Conservation (phyloP, 495 filamentous ascomycete species). For the Penicillium tannophilum region DNA sequence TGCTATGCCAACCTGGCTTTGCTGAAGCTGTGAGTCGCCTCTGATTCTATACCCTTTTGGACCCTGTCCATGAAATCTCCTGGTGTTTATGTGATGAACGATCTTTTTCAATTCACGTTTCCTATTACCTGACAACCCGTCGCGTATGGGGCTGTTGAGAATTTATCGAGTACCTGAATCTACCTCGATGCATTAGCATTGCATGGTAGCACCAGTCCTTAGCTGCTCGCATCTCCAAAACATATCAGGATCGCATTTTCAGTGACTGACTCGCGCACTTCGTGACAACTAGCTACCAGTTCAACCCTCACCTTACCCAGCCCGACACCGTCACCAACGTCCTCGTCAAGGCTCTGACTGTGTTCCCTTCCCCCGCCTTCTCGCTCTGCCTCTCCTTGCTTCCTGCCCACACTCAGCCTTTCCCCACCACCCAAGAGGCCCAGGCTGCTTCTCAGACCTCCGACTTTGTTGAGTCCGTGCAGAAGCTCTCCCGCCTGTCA, state of each 20-base stretch:
- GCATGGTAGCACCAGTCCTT: slow-evolving; percentile 5
- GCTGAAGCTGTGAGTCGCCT: slow-evolving; percentile 87
- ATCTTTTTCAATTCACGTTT: slow-evolving; percentile 75
- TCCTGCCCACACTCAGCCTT: slow-evolving; percentile 69
- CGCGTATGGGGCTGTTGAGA: slow-evolving; percentile 39
- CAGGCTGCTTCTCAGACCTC: slow-evolving; percentile 65
- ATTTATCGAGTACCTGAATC: slow-evolving; percentile 35
- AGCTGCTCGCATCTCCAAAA: slow-evolving; percentile 1
- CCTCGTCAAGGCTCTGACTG: slow-evolving; percentile 95
- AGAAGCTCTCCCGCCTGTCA: slow-evolving; percentile 83
- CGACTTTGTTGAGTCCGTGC: slow-evolving; percentile 76
- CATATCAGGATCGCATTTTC: background rate
- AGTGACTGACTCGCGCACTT: slow-evolving; percentile 18
- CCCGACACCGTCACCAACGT: slow-evolving; percentile 97
- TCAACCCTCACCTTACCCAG: slow-evolving; percentile 97
- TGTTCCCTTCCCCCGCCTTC: slow-evolving; percentile 97
- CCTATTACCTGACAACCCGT: slow-evolving; percentile 88
- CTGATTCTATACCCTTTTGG: slow-evolving; percentile 11
- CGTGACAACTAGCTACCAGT: slow-evolving; percentile 77
- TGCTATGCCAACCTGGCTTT: slow-evolving; percentile 94
- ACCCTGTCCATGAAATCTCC: background rate
- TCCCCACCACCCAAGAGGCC: slow-evolving; percentile 54
- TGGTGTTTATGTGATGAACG: slow-evolving; percentile 61
- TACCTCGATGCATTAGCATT: slow-evolving; percentile 18
- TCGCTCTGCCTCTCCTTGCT: slow-evolving; percentile 90